Conservation (phyloP, 768 basidiomycete species). For the Glaciozyma martinii region DNA sequence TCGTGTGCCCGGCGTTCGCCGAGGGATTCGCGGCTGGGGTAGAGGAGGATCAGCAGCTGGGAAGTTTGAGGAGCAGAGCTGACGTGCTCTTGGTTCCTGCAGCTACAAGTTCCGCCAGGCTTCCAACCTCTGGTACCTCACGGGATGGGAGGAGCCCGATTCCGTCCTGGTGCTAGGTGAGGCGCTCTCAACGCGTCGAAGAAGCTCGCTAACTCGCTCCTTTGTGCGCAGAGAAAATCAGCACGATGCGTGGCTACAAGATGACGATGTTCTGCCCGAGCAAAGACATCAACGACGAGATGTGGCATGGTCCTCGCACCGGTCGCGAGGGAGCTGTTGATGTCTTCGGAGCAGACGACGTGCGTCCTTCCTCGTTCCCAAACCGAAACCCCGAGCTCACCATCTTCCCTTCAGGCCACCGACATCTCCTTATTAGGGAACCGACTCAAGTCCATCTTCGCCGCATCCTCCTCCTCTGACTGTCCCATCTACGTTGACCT, state of each 20-base stretch:
- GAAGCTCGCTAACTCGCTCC: not conserved
- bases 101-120: constrained; percentile 94
- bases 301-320: constrained; percentile 86
- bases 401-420: constrained; percentile 27
- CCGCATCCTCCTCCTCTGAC: not conserved
- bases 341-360: constrained; percentile 72
- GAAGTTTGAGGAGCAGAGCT: not conserved
- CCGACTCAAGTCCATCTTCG: constrained; percentile 39
- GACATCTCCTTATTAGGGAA: constrained; percentile 49
- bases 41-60: too few relatives aligned
- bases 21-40: too few relatives aligned
- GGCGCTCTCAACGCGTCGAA: constrained; percentile 13
- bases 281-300: constrained; percentile 63
- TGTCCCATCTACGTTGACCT: constrained; percentile 46
- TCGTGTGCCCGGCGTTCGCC: too few relatives aligned
- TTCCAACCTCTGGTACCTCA: constrained; percentile 90
- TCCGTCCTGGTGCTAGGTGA: constrained; percentile 74
- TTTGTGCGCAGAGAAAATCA: constrained; percentile 25
- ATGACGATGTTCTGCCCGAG: constrained; percentile 78
- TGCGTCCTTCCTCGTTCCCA: constrained; percentile 28
- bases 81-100: not conserved
- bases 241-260: constrained; percentile 62
- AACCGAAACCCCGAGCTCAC: constrained; percentile 39
- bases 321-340: constrained; percentile 54
- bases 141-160: constrained; percentile 89